Percentiles rank a stretch among this genome's conserved stretches.
Evolutionary conservation across 2,329 filamentous ascomycete genomes (phyloP).

Genomic region (Canariomyces notabilis): DNA sequence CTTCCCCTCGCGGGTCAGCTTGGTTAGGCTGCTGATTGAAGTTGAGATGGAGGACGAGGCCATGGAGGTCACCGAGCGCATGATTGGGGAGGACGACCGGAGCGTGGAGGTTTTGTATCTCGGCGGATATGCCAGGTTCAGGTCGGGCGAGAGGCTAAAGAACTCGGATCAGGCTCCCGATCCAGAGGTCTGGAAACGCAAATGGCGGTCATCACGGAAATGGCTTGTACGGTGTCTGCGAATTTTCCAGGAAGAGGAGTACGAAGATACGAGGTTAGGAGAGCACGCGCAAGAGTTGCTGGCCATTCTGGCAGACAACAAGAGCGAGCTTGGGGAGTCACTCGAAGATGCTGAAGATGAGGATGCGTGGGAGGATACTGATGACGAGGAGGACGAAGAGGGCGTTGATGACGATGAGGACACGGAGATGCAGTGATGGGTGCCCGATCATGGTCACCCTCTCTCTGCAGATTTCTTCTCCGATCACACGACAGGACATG

Average conservation of each 20-base stretch:
- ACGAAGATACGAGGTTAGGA: slow-evolving; percentile 75
- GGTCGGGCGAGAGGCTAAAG: slow-evolving; percentile 67
- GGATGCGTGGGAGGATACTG: slow-evolving; percentile 49
- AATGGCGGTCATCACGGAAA: slow-evolving; percentile 69
- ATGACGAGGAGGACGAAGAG: slow-evolving; percentile 35
- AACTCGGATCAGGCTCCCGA: slow-evolving; percentile 32
- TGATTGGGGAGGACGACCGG: slow-evolving; percentile 84
- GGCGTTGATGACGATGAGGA: slow-evolving; percentile 18
- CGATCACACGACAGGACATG: neutral
- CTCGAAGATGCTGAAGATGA: slow-evolving; percentile 45
- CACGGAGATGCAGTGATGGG: slow-evolving; percentile 19
- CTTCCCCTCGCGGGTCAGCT: slow-evolving; percentile 77
- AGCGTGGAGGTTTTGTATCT: slow-evolving; percentile 97
- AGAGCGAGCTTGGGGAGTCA: slow-evolving; percentile 58
- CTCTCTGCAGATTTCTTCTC: too few relatives aligned
- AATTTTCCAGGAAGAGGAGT: slow-evolving; percentile 73
- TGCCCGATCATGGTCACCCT: slow-evolving; percentile 3
- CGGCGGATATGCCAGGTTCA: slow-evolving; percentile 86
- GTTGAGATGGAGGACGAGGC: slow-evolving; percentile 81
- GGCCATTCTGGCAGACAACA: slow-evolving; percentile 54
- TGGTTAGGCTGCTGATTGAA: slow-evolving; percentile 84
- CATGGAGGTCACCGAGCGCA: slow-evolving; percentile 74
- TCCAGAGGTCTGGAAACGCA: slow-evolving; percentile 49
- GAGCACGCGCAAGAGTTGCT: slow-evolving; percentile 72
- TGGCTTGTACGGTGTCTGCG: slow-evolving; percentile 79